These are phyloP conservation scores for Monosporascus sp. DNA, from an alignment of 2,329 filamentous ascomycete species.

Conservation along the genomic window DNA sequence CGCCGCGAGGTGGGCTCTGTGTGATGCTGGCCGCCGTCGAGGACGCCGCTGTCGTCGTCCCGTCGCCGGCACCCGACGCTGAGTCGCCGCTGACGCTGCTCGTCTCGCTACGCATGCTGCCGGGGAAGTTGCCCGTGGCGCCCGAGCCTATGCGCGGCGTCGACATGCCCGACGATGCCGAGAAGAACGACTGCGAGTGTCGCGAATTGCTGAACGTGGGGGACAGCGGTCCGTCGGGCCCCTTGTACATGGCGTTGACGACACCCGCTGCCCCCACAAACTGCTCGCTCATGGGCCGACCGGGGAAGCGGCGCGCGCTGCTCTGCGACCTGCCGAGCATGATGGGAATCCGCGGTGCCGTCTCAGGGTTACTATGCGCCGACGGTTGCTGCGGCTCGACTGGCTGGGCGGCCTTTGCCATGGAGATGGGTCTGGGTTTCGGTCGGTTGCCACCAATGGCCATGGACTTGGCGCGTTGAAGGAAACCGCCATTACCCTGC, in stretches of 20 bases:
- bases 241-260: slow-evolving; percentile 87
- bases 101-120: slow-evolving; percentile 58
- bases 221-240: slow-evolving; percentile 60
- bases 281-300: slow-evolving; percentile 61
- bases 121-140: slow-evolving; percentile 63
- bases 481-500: slow-evolving; percentile 43
- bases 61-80: slow-evolving; percentile 46
- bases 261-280: slow-evolving; percentile 61
- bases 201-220: slow-evolving; percentile 54
- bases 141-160: slow-evolving; percentile 20
- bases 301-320: slow-evolving; percentile 38
- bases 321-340: slow-evolving; percentile 50
- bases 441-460: slow-evolving; percentile 40
- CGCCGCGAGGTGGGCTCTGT: slow-evolving; percentile 47
- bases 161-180: slow-evolving; percentile 9
- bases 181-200: slow-evolving; percentile 61
- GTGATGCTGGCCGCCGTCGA: slow-evolving; percentile 12
- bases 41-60: slow-evolving; percentile 36
- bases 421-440: slow-evolving; percentile 52
- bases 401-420: slow-evolving; percentile 25
- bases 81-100: slow-evolving; percentile 66
- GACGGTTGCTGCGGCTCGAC: slow-evolving; percentile 25
- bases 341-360: slow-evolving; percentile 72
- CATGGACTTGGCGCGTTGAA: slow-evolving; percentile 60
- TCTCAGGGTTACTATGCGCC: slow-evolving; percentile 61